Conservation (phyloP, 441 rosid genomes). For the Populus hybrid region DNA sequence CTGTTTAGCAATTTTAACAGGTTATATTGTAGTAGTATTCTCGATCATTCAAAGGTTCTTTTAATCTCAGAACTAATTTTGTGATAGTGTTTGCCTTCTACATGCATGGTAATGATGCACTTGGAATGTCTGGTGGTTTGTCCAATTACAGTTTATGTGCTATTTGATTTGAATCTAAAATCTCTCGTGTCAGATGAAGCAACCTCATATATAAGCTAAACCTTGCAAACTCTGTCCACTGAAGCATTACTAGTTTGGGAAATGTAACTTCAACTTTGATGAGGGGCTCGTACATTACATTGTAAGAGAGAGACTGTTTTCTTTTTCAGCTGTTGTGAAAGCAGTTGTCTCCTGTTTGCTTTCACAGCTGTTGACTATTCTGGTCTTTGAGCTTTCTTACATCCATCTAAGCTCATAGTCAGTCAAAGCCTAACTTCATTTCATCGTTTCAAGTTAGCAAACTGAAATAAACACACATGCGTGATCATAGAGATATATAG, state of each 20-base stretch:
- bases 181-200: no score
- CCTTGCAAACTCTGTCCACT: not conserved
- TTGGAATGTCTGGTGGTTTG: no score
- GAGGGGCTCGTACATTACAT: not conserved
- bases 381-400: not conserved
- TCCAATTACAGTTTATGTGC: slow-evolving; percentile 76
- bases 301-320: not conserved
- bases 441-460: not conserved
- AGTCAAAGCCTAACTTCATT: no score
- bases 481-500: no score
- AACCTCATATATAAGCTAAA: not conserved
- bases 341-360: not conserved
- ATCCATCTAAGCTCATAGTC: not conserved
- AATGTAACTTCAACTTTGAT: not conserved
- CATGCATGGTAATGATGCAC: no score
- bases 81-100: no score
- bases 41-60: no score
- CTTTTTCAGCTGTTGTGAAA: not conserved
- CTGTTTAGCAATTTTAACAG: no score
- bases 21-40: no score
- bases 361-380: not conserved
- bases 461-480: not conserved
- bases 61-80: no score
- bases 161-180: slow-evolving; percentile 19
- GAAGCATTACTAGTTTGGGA: not conserved